Percentiles rank a stretch among this genome's conserved stretches.
phyloP scores from a whole-genome alignment of 257 asterid genomes.

The Coffea canephora region DNA sequence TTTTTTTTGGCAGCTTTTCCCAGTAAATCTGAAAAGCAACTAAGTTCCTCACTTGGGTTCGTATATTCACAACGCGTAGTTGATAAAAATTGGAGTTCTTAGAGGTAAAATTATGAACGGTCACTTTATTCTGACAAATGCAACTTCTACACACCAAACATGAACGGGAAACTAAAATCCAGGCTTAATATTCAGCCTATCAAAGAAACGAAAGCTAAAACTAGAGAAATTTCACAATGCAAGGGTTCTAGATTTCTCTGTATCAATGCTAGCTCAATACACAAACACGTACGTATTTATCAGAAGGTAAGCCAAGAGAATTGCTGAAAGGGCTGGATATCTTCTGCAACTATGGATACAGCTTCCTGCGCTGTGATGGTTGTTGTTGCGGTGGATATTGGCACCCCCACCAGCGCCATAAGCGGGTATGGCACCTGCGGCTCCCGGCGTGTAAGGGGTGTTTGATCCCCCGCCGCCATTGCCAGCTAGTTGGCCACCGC shows the following conservation, averaged over 20 bases:
- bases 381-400: constrained; percentile 23
- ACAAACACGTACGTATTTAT: background rate
- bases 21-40: background rate
- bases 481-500: constrained; percentile 14
- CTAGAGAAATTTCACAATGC: background rate
- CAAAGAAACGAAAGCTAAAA: background rate
- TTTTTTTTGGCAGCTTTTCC: background rate
- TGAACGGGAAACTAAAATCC: background rate
- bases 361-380: constrained; percentile 33
- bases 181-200: background rate
- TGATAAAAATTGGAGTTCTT: background rate
- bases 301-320: constrained; percentile 22
- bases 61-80: background rate
- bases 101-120: background rate
- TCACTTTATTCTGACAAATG: background rate
- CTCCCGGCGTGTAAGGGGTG: constrained; percentile 32
- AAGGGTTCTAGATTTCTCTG: background rate
- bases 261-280: background rate
- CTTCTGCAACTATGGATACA: background rate
- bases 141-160: background rate
- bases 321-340: constrained; percentile 17
- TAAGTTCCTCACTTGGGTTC: background rate
- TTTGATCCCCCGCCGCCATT: constrained; percentile 19
- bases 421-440: constrained; percentile 32
- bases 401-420: constrained; percentile 23